phyloP scores from a whole-genome alignment of 805 yeast species.

The Wickerhamiella sergipiensis region DNA sequence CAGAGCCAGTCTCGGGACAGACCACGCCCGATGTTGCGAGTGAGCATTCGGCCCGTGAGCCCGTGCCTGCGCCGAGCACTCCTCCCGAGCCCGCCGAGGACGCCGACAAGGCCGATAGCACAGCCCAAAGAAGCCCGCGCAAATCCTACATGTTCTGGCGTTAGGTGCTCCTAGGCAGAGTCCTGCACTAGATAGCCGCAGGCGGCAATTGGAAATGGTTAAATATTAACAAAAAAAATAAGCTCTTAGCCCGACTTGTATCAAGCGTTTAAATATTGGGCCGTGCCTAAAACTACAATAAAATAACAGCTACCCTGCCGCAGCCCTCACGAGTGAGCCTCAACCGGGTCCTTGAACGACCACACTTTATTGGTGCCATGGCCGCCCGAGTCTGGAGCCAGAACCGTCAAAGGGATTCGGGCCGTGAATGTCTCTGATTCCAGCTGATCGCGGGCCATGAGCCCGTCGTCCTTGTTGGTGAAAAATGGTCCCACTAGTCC shows the following conservation, averaged over 20 bases:
- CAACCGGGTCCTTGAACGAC: conserved; percentile 4
- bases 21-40: not conserved
- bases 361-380: conserved; percentile 11
- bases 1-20: not conserved
- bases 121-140: not conserved
- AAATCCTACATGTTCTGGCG: not conserved
- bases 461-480: conserved; percentile 9
- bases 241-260: too few species aligned
- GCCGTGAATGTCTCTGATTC: conserved; percentile 14
- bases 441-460: conserved; percentile 14
- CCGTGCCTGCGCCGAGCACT: not conserved
- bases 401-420: conserved; percentile 14
- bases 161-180: too few species aligned
- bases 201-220: not conserved
- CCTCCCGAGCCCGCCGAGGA: not conserved
- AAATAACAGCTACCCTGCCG: too few species aligned
- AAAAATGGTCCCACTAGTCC: conserved; percentile 13
- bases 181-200: not conserved
- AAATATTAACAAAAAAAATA: not conserved
- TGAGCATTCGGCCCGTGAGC: not conserved
- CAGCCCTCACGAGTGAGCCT: too few species aligned
- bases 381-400: conserved; percentile 15
- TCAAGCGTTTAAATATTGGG: too few species aligned
- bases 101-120: not conserved
- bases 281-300: too few species aligned